Evolutionary conservation across 768 basidiomycete species (phyloP), one percentile per base, ranked within the genome.

Genomic region (Panellus pusillus): DNA sequence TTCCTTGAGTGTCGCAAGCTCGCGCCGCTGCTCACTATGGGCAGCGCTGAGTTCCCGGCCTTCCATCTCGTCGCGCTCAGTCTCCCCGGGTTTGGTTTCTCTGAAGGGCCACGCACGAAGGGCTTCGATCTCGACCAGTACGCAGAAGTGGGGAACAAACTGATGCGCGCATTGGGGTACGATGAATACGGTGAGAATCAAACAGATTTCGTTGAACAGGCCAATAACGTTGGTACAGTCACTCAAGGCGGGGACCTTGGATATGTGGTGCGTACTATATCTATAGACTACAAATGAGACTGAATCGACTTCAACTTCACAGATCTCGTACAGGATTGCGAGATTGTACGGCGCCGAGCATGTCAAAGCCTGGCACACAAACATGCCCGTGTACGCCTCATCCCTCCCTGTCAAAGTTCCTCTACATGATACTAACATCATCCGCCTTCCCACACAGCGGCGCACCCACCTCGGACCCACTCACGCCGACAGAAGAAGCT

Each of bases 61-160:
- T 86, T 87, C 63, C 81, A 86, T 56, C 79, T 87, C n/a, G 81
- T 87, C 0, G 79, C 78, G 0, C 58, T 76, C 36, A 80, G 83
- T 60, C 60, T 86, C 9, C 85, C 84, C 17, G 82, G 81, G 0
- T 86, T 66, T 65, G 84, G 81, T 0, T 86, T 85, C 67, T 84
- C 84, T 0, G 74, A 81, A 29, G 79, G 75, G 0, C 76, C 80
- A 1, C 77, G 64, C 42, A 77, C 78, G 64, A 72, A 72, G 55
- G 82, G 82, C 0, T 86, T 85, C 52, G 61, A 57, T 5, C 28
- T 67, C 0, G 52, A 63, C 12, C 80, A 84, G 40, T 82, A 78
- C 50, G 73, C 72, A 9, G 66, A 80, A 71, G 76, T 77, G 32
- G 32, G 11, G 9, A 9, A 35, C 14, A 35, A 35, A 7, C 32